A percentile compares a stretch with the other conserved stretches of the same genome.
phyloP scores from a whole-genome alignment of 2,329 filamentous ascomycete species.

The Chaetomiaceae sp. region DNA sequence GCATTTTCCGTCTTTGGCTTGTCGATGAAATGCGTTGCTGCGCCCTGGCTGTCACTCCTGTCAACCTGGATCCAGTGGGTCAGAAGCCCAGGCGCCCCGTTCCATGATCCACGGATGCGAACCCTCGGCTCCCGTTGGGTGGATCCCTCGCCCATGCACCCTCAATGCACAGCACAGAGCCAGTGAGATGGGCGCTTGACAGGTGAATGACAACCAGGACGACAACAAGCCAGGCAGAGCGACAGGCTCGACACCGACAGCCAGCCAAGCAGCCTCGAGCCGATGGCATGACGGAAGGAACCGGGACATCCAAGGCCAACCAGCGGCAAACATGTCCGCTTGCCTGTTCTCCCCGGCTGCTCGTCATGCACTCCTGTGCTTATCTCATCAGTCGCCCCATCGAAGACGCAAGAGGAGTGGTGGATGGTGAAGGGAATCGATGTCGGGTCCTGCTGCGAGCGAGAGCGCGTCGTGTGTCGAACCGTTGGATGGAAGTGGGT shows the following conservation, averaged over 20 bases:
- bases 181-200: no score
- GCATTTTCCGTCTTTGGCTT: conserved; percentile 1
- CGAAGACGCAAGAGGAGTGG: conserved; percentile 24
- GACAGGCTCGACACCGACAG: neutral
- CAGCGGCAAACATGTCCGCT: no score
- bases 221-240: neutral
- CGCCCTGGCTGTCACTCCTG: neutral
- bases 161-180: no score
- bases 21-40: conserved; percentile 15
- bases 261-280: neutral
- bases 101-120: neutral
- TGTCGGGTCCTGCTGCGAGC: no score
- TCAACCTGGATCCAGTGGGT: neutral
- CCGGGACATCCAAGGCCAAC: neutral
- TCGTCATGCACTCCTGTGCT: neutral
- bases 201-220: no score
- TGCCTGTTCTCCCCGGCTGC: neutral
- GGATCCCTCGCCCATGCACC: conserved; percentile 7
- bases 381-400: conserved; percentile 15
- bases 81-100: no score
- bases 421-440: conserved; percentile 16
- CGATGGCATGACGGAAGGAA: neutral
- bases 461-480: no score
- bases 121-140: conserved; percentile 10
- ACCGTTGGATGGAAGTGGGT: conserved; percentile 1